Evolutionary conservation across 2,329 filamentous ascomycete species (phyloP).

Genomic region (Fusarium sp.): DNA sequence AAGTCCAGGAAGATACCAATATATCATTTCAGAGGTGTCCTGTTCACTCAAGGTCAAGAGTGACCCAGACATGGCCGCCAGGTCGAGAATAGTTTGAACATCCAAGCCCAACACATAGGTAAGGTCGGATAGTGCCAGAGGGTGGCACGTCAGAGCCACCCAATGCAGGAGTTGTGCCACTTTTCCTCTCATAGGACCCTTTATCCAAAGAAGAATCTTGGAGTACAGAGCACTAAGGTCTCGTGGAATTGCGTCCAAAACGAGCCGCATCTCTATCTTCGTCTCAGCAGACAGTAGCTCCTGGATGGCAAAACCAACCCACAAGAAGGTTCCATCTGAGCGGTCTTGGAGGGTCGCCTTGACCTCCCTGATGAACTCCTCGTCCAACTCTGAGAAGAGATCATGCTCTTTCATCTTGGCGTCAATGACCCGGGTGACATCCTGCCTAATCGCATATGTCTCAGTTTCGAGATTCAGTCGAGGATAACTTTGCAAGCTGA

Average conservation of each 20-base stretch:
- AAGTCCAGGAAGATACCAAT: no score
- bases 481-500: not conserved
- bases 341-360: not conserved
- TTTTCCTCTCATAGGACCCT: not conserved
- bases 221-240: not conserved
- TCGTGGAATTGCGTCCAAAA: not conserved
- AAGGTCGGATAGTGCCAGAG: no score
- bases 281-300: not conserved
- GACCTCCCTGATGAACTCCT: accelerated
- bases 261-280: not conserved
- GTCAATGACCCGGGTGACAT: not conserved
- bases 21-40: no score
- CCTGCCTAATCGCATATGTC: accelerated
- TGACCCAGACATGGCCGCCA: not conserved
- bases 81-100: not conserved
- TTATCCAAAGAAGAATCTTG: not conserved
- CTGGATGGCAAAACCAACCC: not conserved
- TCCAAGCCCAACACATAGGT: no score
- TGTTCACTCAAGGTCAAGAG: not conserved
- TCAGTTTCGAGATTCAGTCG: not conserved
- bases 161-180: not conserved
- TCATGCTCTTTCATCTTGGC: not conserved
- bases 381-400: not conserved
- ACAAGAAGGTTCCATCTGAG: not conserved
- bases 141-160: not conserved